Conservation (phyloP, 768 basidiomycete species). For the Imleria badia region DNA sequence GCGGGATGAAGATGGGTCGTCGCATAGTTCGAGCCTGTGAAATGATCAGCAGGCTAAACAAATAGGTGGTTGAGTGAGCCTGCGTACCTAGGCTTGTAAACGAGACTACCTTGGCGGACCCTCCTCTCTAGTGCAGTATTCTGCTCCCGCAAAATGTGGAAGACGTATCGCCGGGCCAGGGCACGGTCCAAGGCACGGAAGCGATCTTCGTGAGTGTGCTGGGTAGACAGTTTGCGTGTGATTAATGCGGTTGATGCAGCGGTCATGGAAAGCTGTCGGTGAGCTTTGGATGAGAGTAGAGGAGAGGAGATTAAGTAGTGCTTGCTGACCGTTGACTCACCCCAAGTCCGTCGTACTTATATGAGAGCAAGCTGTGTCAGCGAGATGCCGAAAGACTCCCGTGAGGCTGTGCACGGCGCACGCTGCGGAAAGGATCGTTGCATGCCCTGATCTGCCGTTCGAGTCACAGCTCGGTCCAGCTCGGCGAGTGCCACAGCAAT, state of each 20-base stretch:
- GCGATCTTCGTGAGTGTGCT: constrained; percentile 23
- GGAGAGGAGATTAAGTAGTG: not conserved
- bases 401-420: not conserved
- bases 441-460: not conserved
- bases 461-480: constrained; percentile 1
- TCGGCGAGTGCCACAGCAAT: not conserved
- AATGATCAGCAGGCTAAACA: constrained; percentile 12
- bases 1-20: constrained; percentile 33
- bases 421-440: not conserved
- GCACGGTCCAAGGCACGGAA: constrained; percentile 32
- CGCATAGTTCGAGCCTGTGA: constrained; percentile 40
- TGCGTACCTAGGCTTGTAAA: constrained; percentile 34
- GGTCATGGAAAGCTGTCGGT: constrained; percentile 22
- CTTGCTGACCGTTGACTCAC: constrained; percentile 1
- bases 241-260: constrained; percentile 13
- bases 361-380: no score
- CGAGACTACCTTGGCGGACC: constrained; percentile 26
- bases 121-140: constrained; percentile 18
- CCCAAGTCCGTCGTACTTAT: not conserved
- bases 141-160: constrained; percentile 22
- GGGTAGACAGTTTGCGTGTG: constrained; percentile 29
- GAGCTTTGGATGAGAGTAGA: not conserved
- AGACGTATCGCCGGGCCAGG: constrained; percentile 32
- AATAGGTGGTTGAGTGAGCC: not conserved
- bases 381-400: no score